phyloP scores from a whole-genome alignment of 257 asterid species.

The Rauvolfia tetraphylla region DNA sequence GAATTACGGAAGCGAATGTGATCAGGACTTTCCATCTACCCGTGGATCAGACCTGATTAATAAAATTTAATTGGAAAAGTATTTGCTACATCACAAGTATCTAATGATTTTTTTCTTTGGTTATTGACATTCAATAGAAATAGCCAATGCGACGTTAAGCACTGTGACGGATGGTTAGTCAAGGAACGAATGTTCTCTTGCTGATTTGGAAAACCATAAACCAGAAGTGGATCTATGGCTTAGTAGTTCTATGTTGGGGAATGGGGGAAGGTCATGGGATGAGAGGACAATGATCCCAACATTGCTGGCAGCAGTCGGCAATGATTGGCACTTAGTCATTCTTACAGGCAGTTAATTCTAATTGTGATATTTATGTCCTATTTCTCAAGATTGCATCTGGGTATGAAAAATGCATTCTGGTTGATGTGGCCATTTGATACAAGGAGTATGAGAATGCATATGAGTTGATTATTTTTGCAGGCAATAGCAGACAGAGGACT shows the following conservation, averaged over 20 bases:
- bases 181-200: not conserved
- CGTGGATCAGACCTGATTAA: not conserved
- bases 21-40: not conserved
- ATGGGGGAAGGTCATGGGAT: not conserved
- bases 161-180: not conserved
- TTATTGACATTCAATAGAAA: not conserved
- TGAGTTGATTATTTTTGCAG: slow-evolving; percentile 45
- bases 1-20: not conserved
- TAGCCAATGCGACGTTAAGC: not conserved
- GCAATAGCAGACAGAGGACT: slow-evolving; percentile 90
- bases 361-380: not conserved
- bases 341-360: not conserved
- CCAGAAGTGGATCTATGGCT: not conserved
- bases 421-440: not conserved
- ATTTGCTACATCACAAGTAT: not conserved
- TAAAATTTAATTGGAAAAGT: not conserved
- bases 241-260: not conserved
- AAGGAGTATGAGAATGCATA: not conserved
- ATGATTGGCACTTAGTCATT: not conserved
- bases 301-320: not conserved
- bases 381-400: not conserved
- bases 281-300: not conserved
- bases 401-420: not conserved
- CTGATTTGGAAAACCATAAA: not conserved
- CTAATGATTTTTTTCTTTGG: not conserved